Evolutionary conservation across 2,329 filamentous ascomycete species (phyloP), one percentile per base, ranked within the genome.

Genomic region (Ophiostoma sp.): DNA sequence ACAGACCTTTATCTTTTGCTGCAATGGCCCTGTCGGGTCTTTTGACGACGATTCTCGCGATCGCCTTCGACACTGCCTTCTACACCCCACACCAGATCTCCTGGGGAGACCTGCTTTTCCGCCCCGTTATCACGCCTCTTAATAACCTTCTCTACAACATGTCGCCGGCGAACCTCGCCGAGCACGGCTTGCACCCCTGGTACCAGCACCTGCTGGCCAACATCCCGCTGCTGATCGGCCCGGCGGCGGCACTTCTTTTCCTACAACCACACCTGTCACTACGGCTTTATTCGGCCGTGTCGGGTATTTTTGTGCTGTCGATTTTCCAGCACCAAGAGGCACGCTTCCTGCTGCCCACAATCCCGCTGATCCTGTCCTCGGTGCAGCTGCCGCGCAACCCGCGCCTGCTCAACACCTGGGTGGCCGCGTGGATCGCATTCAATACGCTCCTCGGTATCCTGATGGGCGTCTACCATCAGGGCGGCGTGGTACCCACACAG

Each of bases 401-500:
- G 52, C 84, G 80, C 11, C 76, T 85, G 2, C 77, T 87, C 33
- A 85, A 84, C n/a, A 75, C 84, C 1, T 92, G 91, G 90, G 82
- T 88, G 4, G 84, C 80, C 0, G 79, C 84, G 1, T 95, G 92
- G 92, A 83, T 93, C 69, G 78, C 86, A 22, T 94, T 94, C 81
- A 95, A 95, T 78, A 74, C 88, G 1, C 80, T 88, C 5, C 84
- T 94, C 2, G 92, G 92, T 3, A 79, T 91, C 0, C 80, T 95
- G 64, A 94, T 95, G 91, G 93, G 93, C n/a, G 84, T 89, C 3
- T 95, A 93, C 79, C 93, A 95, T 80, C 93, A 95, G 82, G 93
- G 91, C 36, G 93, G 93, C 59, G 88, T 95, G 33, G 87, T 95
- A 0, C 91, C 92, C 0, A 90, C 89, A 7, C 93, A 95, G 78